These are phyloP conservation scores for Cladosporium colombiae DNA, from an alignment of 2,329 filamentous ascomycete genomes.

Conservation along the genomic window DNA sequence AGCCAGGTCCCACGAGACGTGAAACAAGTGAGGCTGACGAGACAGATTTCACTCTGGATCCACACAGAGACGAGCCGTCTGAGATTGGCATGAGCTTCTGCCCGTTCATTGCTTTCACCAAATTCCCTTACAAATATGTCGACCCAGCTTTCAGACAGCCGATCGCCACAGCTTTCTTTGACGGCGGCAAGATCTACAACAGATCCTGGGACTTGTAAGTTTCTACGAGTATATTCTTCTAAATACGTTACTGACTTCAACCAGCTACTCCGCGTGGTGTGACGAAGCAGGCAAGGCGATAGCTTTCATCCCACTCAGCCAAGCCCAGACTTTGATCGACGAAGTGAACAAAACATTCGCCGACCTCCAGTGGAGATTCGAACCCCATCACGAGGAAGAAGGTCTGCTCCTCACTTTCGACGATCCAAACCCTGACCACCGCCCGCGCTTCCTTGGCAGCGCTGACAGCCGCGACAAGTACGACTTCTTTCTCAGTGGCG, in stretches of 20 bases:
- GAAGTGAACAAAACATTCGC: constrained; percentile 63
- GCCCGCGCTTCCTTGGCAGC: constrained; percentile 68
- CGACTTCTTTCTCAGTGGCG: constrained; percentile 37
- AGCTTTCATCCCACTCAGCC: constrained; percentile 66
- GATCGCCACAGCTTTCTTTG: constrained; percentile 58
- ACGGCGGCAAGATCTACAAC: constrained; percentile 57
- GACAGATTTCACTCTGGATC: constrained; percentile 24
- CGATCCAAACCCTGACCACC: constrained; percentile 63
- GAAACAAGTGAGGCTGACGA: background rate
- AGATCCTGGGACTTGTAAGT: constrained; percentile 77
- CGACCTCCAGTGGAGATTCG: constrained; percentile 58
- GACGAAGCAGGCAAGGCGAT: constrained; percentile 51
- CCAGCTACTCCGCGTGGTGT: constrained; percentile 33
- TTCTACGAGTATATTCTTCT: too few species aligned
- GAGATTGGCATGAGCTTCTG: constrained; percentile 39
- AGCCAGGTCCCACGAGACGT: background rate
- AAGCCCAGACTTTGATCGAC: constrained; percentile 65
- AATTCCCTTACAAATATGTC: constrained; percentile 63
- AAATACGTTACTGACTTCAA: constrained; percentile 21
- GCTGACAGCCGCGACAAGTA: constrained; percentile 51
- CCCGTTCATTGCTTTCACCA: constrained; percentile 51
- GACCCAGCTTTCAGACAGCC: constrained; percentile 51
- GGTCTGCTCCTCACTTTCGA: constrained; percentile 65
- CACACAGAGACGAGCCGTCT: constrained; percentile 38
- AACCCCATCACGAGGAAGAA: constrained; percentile 50